Evolutionary conservation across 2,329 filamentous ascomycete species (phyloP), one percentile per base, ranked within the genome.

Genomic region (Botrytis deweyae): DNA sequence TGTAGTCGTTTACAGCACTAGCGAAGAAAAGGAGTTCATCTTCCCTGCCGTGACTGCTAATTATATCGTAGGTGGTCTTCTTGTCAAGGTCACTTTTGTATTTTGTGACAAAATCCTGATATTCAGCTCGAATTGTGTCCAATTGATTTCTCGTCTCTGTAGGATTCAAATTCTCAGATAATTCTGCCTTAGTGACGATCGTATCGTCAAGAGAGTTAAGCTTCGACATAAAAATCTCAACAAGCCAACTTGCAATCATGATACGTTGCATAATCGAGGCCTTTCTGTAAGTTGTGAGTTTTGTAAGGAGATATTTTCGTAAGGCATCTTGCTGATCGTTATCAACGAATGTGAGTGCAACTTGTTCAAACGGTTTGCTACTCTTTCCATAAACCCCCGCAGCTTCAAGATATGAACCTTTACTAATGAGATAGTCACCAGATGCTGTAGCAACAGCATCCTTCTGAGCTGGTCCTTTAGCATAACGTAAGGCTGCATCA

Each of bases 191-290:
- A 0, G 95, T 97, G 58, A 95, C 92, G 76, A 98, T 95, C 4
- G 93, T 95, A 82, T 99, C 96, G 80, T 99, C 96, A 5, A 99
- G 87, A 4, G 93, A 92, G 81, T 99, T 98, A 61, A 99, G 87
- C 83, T 97, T 98, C 8, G 94, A 93, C 94, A 99, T 99, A 83
- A 95, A 99, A 2, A 98, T 88, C 82, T 99, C 96, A 16, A 98
- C 87, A 62, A 99, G 88, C 96, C 96, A 99, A 77, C 92, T 95
- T 2, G 95, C 93, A 77, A 98, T 91, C 94, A 99, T 97, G 76
- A 93, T 92, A 74, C 95, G 88, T 83, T 99, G 96, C 95, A 99
- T 99, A 44, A 91, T 86, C 1, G 91, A 90, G 1, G 91, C 88
- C 82, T 95, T 97, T 82, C 94, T 97, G 80, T 94, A 91, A 0